Evolutionary conservation across 1,284 basidiomycete genomes (phyloP).

Genomic region (Heterobasidion irregulare): DNA sequence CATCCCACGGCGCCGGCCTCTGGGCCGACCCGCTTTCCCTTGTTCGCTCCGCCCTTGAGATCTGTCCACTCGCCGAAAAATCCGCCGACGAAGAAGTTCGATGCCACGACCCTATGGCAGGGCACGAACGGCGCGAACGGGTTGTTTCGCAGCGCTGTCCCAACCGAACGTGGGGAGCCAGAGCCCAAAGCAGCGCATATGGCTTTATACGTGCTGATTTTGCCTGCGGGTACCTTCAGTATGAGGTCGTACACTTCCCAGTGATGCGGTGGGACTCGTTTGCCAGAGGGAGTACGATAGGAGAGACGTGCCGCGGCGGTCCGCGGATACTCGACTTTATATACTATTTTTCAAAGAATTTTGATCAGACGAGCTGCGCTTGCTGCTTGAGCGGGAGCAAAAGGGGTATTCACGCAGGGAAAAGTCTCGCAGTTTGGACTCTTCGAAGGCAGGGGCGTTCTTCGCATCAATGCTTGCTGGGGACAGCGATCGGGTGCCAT

Average conservation of each 20-base stretch:
- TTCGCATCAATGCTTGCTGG: not conserved
- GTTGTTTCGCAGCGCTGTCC: slow-evolving; percentile 49
- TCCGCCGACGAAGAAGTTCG: slow-evolving; percentile 49
- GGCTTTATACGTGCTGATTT: slow-evolving; percentile 48
- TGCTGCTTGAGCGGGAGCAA: too few species aligned
- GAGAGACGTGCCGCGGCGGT: slow-evolving; percentile 5
- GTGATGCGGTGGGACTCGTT: slow-evolving; percentile 41
- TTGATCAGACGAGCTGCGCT: too few species aligned
- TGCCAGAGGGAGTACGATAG: slow-evolving; percentile 9
- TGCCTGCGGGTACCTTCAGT: slow-evolving; percentile 38
- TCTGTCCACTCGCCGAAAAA: slow-evolving; percentile 45
- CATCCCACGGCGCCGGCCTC: not conserved
- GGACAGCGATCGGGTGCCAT: not conserved
- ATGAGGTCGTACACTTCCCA: slow-evolving; percentile 56
- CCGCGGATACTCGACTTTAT: slow-evolving; percentile 6
- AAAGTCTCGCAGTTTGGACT: too few species aligned
- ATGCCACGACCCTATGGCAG: slow-evolving; percentile 59
- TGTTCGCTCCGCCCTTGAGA: slow-evolving; percentile 19
- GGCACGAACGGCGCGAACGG: slow-evolving; percentile 59
- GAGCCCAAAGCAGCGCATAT: slow-evolving; percentile 37
- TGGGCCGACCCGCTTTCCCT: slow-evolving; percentile 2
- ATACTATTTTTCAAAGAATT: not conserved
- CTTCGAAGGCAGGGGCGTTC: too few species aligned
- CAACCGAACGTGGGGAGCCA: slow-evolving; percentile 57
- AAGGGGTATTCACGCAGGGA: too few species aligned